Conservation (phyloP, 768 basidiomycete species). For the Fomitopsis pulvina region DNA sequence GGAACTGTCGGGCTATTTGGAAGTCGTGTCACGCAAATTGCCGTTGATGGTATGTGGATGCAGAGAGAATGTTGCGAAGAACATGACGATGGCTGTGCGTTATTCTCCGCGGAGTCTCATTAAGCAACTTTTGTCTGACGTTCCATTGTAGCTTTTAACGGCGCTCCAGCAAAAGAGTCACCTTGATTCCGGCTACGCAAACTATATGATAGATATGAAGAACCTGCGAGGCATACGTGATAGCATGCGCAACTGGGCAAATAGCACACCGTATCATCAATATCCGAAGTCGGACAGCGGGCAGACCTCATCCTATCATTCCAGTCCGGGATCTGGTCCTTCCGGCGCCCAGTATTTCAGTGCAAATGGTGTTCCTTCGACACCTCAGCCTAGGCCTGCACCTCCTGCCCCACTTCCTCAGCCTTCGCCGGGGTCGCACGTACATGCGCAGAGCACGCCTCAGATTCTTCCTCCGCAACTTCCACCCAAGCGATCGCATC, state of each 20-base stretch:
- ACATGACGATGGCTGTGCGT: not conserved
- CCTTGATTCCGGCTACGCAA: not conserved
- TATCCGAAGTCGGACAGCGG: too few relatives aligned
- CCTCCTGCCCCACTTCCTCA: not conserved
- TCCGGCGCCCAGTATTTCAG: too few relatives aligned
- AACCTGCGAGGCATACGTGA: not conserved
- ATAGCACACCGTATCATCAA: too few relatives aligned
- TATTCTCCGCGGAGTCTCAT: not conserved
- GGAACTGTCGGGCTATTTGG: not conserved
- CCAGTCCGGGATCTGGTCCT: too few relatives aligned
- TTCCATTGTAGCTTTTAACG: not conserved
- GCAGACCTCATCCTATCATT: too few relatives aligned
- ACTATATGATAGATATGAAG: not conserved
- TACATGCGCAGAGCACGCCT: not conserved
- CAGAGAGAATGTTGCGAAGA: not conserved
- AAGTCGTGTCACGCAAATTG: not conserved
- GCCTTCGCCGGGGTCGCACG: too few relatives aligned
- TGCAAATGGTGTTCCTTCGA: too few relatives aligned
- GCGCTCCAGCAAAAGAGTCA: not conserved
- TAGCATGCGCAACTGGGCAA: too few relatives aligned
- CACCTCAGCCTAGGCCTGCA: not conserved
- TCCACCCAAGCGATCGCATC: not conserved
- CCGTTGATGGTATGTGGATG: not conserved
- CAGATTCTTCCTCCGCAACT: not conserved
- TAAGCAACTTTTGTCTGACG: too few relatives aligned